Evolutionary conservation across 768 basidiomycete species (phyloP), one percentile per base, ranked within the genome.

Genomic region (Naganishia vaughanmartiniae): DNA sequence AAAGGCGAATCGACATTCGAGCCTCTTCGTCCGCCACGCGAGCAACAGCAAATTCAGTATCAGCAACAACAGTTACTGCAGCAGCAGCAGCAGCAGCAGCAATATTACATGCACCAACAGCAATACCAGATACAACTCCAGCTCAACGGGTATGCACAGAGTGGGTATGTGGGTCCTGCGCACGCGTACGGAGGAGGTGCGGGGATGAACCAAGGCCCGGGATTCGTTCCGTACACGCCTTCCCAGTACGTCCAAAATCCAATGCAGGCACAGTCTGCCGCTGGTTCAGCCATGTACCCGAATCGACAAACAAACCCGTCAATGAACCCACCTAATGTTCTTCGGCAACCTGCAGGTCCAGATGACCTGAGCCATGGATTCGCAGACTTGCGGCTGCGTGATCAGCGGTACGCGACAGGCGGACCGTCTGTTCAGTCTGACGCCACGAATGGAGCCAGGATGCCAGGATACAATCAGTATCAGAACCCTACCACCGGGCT

Each of bases 21-120:
- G 56, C 68, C 68, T 36, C 57, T 69, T 2, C 68, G 68, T 19
- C 68, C 68, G n/a, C 68, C 68, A 26, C 56, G 48, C 33, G 56
- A 54, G 33, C 51, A 66, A 39, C 51, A 55, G 26, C 51, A 55
- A 33, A 31, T 54, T 10, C 26, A 34, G 9, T 68, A 56, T 57
- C 67, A 68, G 67, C 67, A 54, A 31, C 53, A 55, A 28, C 67
- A 67, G 54, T 21, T 45, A n/a, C 65, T 34, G 34, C 60, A 65
- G 17, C 60, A 65, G 9, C 60, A 65, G n/a, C 67, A 67, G 34
- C 54, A 67, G 28, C 53, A 45, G 26, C 53, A 67, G 30, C 66
- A 54, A 17, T 36, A 54, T 33, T 56, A 68, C 24, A 31, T 55
- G 55, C 54, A 68, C 24, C 67, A 56, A 33, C 67, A 56, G 67